These are phyloP conservation scores for Leccinum imitatum DNA, from an alignment of 768 basidiomycete genomes.

Conservation along the genomic window DNA sequence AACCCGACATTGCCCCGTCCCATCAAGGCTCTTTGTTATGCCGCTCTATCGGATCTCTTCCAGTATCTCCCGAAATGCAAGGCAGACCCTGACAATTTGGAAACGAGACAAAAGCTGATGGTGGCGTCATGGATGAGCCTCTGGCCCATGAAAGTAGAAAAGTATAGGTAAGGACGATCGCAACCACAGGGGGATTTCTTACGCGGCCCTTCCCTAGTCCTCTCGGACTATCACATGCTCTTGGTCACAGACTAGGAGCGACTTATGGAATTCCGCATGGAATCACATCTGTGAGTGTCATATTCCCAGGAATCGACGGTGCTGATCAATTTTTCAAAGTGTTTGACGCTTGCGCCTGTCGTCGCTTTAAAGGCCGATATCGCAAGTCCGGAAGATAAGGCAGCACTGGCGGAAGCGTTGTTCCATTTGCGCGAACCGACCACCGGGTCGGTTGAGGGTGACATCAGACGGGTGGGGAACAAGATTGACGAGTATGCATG, in stretches of 20 bases:
- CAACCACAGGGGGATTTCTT: background rate
- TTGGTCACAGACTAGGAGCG: slow-evolving; percentile 75
- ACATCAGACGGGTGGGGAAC: slow-evolving; percentile 51
- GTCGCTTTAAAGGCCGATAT: slow-evolving; percentile 57
- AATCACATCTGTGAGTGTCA: slow-evolving; percentile 66
- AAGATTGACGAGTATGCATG: slow-evolving; percentile 53
- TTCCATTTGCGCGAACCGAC: slow-evolving; percentile 58
- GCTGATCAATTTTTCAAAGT: slow-evolving; percentile 38
- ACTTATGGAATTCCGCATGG: slow-evolving; percentile 77
- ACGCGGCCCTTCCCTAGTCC: slow-evolving; percentile 38
- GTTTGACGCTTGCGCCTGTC: slow-evolving; percentile 67
- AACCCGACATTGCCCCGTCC: slow-evolving; percentile 54
- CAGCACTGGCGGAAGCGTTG: slow-evolving; percentile 52
- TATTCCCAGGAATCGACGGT: slow-evolving; percentile 7
- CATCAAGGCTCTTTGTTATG: slow-evolving; percentile 61
- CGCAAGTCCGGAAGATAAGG: slow-evolving; percentile 62
- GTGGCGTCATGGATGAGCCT: slow-evolving; percentile 80
- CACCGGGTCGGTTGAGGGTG: slow-evolving; percentile 66
- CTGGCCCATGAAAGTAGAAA: slow-evolving; percentile 62
- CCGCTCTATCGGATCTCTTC: slow-evolving; percentile 71
- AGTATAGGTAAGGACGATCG: slow-evolving; percentile 44
- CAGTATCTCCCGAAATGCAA: slow-evolving; percentile 68
- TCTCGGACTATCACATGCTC: slow-evolving; percentile 71
- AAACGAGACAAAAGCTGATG: slow-evolving; percentile 65
- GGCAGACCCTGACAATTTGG: slow-evolving; percentile 53